Base-by-base conservation (phyloP, 495 filamentous ascomycete genomes). In the Hypoxylon intermedium region DNA sequence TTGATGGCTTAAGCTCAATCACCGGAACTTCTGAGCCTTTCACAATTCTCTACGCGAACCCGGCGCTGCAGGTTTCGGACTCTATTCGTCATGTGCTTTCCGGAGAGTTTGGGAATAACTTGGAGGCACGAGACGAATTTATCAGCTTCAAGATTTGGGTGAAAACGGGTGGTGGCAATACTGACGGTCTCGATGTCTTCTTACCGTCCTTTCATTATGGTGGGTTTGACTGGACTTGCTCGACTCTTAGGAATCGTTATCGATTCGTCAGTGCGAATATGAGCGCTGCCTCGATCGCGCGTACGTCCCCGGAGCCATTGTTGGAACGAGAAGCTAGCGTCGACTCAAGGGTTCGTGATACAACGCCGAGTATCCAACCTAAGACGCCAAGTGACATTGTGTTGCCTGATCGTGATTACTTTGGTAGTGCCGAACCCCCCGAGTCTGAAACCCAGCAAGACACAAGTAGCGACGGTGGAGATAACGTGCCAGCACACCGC, bases 71-170 rank as follows among this genome's bases (percentile, higher is more conserved):
- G 46, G 72, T 76, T 1, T 75, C 76, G 20, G 69, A 72, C 18
- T 63, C 67, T 6, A 59, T 87, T 7, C 69, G 85, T 23, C 79
- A 83, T 4, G 61, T 80, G 47, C 72, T 89, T 6, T 75, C 75
- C 30, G 74, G 75, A 4, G 77, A 77, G 3, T 58, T 69, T 5
- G 71, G 76, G 31, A 74, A 74, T 5, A 54, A 70, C 30, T 68
- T 56, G 16, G 62, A 71, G 46, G 63, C 70, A 12, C 73, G 58
- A 44, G 58, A 74, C 51, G 71, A 79, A 2, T 82, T 83, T 60
- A 30, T 71, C 1, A 78, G 77, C 23, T 90, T 91, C 73, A 88
- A 84, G 72, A 66, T 73, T 11, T 91, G 88, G 88, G 71, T 83
- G 5, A 74, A 83, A 28, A 80, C 77, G 30, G 79, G 75, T 41